phyloP scores from a whole-genome alignment of 2,329 filamentous ascomycete species.

The Hypoxylon rubiginosum region DNA sequence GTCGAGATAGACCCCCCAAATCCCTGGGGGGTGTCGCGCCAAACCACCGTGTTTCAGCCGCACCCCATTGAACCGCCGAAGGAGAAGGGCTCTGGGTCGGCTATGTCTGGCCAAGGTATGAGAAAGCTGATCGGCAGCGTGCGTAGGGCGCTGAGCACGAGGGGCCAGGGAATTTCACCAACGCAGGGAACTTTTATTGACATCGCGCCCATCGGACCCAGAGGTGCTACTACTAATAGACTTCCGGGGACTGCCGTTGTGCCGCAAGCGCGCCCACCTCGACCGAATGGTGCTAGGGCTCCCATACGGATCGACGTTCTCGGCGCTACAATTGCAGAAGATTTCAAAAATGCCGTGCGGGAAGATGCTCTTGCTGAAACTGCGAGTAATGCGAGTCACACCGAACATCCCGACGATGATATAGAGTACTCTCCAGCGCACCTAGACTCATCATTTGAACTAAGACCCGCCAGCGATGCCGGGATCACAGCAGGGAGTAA shows the following conservation, averaged over 20 bases:
- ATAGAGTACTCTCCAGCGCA: constrained; percentile 60
- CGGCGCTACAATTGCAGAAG: constrained; percentile 81
- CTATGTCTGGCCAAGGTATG: constrained; percentile 80
- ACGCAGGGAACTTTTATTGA: constrained; percentile 63
- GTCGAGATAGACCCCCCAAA: constrained; percentile 75
- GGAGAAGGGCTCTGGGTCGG: constrained; percentile 64
- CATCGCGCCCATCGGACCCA: constrained; percentile 64
- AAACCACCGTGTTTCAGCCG: constrained; percentile 67
- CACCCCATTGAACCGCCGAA: constrained; percentile 54
- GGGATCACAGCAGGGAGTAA: constrained; percentile 84
- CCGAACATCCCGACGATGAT: constrained; percentile 49
- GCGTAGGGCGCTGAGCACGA: constrained; percentile 81
- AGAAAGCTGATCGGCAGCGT: constrained; percentile 89
- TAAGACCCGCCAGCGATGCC: constrained; percentile 64
- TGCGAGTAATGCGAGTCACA: constrained; percentile 43
- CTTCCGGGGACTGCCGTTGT: constrained; percentile 72
- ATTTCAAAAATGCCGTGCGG: constrained; percentile 81
- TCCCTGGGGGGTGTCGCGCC: constrained; percentile 61
- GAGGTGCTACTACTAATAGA: constrained; percentile 68
- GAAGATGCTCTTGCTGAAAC: constrained; percentile 69
- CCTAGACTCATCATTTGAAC: constrained; percentile 59
- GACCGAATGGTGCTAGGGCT: constrained; percentile 60
- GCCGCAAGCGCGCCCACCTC: constrained; percentile 63
- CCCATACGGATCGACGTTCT: constrained; percentile 83
- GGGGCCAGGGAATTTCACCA: constrained; percentile 59